These are phyloP conservation scores for Orbilia brochopaga DNA, from an alignment of 2,329 filamentous ascomycete species.

Conservation along the genomic window DNA sequence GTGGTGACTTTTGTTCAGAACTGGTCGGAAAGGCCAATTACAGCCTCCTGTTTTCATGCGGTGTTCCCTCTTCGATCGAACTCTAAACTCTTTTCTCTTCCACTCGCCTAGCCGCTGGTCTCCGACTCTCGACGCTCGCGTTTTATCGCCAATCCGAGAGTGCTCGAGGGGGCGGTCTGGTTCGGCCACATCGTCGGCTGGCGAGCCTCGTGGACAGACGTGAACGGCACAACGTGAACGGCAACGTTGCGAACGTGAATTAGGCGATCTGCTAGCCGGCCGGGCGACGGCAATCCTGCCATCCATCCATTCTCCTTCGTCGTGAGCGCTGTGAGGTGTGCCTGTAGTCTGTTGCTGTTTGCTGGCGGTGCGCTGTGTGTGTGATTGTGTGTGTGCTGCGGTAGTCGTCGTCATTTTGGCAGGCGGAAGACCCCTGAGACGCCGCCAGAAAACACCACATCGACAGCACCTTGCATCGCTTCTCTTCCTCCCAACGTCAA, in stretches of 20 bases:
- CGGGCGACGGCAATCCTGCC: not conserved
- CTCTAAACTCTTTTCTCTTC: slow-evolving; percentile 6
- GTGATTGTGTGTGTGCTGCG: not conserved
- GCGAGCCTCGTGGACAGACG: not conserved
- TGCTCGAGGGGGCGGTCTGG: slow-evolving; percentile 9
- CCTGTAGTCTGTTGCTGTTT: slow-evolving; percentile 9
- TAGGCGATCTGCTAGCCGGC: not conserved
- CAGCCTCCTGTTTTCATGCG: slow-evolving; percentile 18
- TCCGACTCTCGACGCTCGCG: slow-evolving; percentile 20
- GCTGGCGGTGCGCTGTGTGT: not conserved
- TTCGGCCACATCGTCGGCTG: slow-evolving; percentile 18
- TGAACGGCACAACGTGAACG: too few relatives aligned
- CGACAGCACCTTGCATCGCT: slow-evolving; percentile 45
- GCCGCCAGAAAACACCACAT: slow-evolving; percentile 1
- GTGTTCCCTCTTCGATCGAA: slow-evolving; percentile 20
- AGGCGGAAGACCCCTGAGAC: slow-evolving; percentile 42
- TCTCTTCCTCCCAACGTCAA: slow-evolving; percentile 49
- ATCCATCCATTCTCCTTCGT: not conserved
- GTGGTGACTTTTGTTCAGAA: slow-evolving; percentile 29
- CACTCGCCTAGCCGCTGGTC: not conserved
- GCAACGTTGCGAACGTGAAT: not conserved
- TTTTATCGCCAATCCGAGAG: slow-evolving; percentile 46
- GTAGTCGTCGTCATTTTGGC: slow-evolving; percentile 5
- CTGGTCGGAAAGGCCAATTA: slow-evolving; percentile 31
- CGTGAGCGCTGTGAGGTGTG: slow-evolving; percentile 12